Evolutionary conservation across 2,329 filamentous ascomycete genomes (phyloP), one percentile per base, ranked within the genome.

Genomic region (Exophiala sp.): DNA sequence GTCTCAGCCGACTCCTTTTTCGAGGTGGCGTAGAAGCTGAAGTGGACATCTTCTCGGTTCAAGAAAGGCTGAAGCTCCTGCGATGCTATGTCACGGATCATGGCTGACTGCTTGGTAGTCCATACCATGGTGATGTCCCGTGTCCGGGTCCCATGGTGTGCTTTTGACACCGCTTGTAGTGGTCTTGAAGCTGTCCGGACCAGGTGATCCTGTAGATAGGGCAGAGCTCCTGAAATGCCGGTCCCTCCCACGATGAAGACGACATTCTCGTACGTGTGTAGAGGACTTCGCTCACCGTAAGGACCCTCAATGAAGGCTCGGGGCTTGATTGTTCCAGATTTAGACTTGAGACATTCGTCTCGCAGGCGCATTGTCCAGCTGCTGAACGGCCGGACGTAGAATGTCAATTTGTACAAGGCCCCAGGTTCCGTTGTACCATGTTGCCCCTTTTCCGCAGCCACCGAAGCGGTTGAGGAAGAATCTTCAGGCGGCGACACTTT

Each of bases 361-460:
- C 65, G 66, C 8, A 78, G 67, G n/a, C 70, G 65, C 3, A 65
- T 68, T 1, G 75, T 78, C 66, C 74, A 76, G 42, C 75, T 74
- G 43, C 72, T 64, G 57, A 73, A 76, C 0, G 75, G 75, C 1
- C 75, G 70, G 43, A 78, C 68, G 58, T 73, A 70, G 57, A 77
- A 76, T 3, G 69, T 65, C 5, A 77, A 61, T 32, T 64, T 66
- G 3, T 70, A 62, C 2, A 59, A 64, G 48, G 48, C 37, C 19
- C 29, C 35, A 5, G 18, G 21, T 5, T 54, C 32, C 7, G 41
- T 27, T 29, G 34, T 24, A n/a, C 38, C 5, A 2, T 37, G 3
- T 11, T 22, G 24, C 24, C 32, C 30, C 10, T 44, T 21, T 21
- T 45, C 41, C 18, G 44, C 45, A 14, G 52, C 46, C 9, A 21